These are phyloP conservation scores for Pseudocercospora ulei DNA, from an alignment of 2,329 filamentous ascomycete genomes.

Conservation along the genomic window DNA sequence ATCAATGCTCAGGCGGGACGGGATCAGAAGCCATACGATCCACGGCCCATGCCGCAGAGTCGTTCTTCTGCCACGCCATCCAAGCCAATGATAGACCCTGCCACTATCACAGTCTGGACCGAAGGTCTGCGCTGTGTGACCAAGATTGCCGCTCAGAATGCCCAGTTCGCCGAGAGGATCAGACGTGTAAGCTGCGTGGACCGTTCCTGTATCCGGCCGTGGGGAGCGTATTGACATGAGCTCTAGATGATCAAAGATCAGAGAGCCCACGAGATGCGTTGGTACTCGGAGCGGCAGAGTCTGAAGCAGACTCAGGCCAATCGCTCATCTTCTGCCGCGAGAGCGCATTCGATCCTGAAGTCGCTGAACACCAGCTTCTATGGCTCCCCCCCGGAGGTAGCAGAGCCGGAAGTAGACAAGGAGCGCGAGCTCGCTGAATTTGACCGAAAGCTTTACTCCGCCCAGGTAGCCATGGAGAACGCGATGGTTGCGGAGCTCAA, in stretches of 20 bases:
- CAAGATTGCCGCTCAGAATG: constrained; percentile 41
- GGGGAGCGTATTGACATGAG: constrained; percentile 24
- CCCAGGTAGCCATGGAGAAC: constrained; percentile 51
- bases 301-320: constrained; percentile 31
- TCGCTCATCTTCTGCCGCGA: constrained; percentile 25
- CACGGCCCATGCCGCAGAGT: constrained; percentile 24
- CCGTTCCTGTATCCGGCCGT: constrained; percentile 1
- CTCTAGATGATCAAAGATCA: constrained; percentile 52
- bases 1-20: background rate
- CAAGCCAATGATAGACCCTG: constrained; percentile 37
- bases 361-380: constrained; percentile 21
- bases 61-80: constrained; percentile 20
- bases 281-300: constrained; percentile 36
- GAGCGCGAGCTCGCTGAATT: constrained; percentile 49
- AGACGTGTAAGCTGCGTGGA: constrained; percentile 33
- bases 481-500: constrained; percentile 49
- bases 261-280: constrained; percentile 53
- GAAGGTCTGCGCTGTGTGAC: constrained; percentile 41
- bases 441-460: constrained; percentile 54
- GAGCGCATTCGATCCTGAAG: constrained; percentile 31
- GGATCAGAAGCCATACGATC: constrained; percentile 17
- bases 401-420: constrained; percentile 29
- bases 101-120: constrained; percentile 43
- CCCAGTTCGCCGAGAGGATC: constrained; percentile 36
- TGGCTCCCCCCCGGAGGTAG: constrained; percentile 11